These are phyloP conservation scores for Leptographium radiaticola DNA, from an alignment of 2,329 filamentous ascomycete species.

Conservation along the genomic window DNA sequence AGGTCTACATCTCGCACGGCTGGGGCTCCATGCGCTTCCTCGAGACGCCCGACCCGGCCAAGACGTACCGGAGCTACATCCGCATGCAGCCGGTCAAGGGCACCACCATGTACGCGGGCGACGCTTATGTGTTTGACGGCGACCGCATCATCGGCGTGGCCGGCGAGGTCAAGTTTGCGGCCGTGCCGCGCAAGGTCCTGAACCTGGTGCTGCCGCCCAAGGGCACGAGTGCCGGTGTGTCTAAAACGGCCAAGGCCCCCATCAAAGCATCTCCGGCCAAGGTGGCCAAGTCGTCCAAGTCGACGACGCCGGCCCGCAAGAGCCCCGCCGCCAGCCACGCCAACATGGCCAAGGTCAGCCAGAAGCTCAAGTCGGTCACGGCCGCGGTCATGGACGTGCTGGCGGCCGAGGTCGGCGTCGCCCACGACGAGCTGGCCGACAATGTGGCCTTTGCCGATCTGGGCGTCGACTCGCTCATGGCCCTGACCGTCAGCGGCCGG, in stretches of 20 bases:
- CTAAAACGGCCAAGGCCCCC: conserved; percentile 16
- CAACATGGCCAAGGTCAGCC: conserved; percentile 35
- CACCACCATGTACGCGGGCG: conserved; percentile 37
- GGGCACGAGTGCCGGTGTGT: conserved; percentile 24
- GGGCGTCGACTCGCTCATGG: conserved; percentile 49
- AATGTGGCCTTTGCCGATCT: conserved; percentile 43
- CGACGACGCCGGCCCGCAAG: conserved; percentile 13
- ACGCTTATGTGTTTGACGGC: conserved; percentile 41
- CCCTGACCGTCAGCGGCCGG: conserved; percentile 41
- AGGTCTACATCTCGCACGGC: conserved; percentile 47
- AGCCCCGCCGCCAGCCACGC: conserved; percentile 31
- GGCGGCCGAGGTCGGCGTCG: conserved; percentile 42
- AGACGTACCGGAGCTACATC: conserved; percentile 43
- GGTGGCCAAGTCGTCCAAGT: conserved; percentile 29
- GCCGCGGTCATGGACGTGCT: conserved; percentile 37
- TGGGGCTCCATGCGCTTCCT: conserved; percentile 41
- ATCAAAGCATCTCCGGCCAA: no score
- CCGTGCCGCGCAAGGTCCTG: conserved; percentile 51
- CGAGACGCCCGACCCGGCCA: conserved; percentile 29
- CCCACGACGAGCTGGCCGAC: conserved; percentile 40
- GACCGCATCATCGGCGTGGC: conserved; percentile 33
- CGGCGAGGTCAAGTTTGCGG: conserved; percentile 51
- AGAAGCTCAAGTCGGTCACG: conserved; percentile 29
- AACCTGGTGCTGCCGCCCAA: conserved; percentile 54
- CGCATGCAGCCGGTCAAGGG: conserved; percentile 42